Conservation (phyloP, 2,329 filamentous ascomycete species). For the Colletotrichum endophyticum region DNA sequence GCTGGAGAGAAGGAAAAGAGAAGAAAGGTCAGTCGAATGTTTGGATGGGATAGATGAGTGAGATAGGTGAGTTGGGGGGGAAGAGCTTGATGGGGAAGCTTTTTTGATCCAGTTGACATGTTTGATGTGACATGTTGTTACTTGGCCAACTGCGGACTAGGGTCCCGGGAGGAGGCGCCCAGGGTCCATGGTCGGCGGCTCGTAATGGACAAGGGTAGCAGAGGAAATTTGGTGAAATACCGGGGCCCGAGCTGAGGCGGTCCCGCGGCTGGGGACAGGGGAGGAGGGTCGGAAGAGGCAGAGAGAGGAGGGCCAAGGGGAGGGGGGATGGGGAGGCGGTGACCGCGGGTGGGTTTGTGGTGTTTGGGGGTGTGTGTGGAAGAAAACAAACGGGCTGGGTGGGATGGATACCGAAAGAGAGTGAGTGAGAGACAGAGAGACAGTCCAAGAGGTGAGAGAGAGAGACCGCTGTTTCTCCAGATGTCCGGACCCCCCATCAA, state of each 20-base stretch:
- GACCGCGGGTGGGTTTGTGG: conserved; percentile 10
- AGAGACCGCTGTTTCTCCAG: not conserved
- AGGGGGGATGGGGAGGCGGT: not conserved
- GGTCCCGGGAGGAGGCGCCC: conserved; percentile 15
- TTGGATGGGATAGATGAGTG: conserved; percentile 19
- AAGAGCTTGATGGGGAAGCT: conserved; percentile 18
- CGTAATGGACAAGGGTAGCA: conserved; percentile 15
- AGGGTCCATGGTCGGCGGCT: conserved; percentile 19
- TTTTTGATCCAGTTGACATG: conserved; percentile 13
- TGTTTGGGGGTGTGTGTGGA: conserved; percentile 9
- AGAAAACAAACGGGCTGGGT: not conserved
- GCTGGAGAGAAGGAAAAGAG: conserved; percentile 21
- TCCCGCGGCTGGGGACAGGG: conserved; percentile 13
- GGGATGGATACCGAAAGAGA: not conserved
- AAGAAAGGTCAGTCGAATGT: conserved; percentile 28
- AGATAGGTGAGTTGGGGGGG: not conserved
- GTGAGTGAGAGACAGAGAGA: not conserved
- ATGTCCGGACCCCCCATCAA: not conserved
- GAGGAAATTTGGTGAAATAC: conserved; percentile 17
- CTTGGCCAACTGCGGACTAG: conserved; percentile 23
- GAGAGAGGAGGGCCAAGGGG: conserved; percentile 2
- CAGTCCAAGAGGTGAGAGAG: not conserved
- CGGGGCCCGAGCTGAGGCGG: conserved; percentile 15
- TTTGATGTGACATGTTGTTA: conserved; percentile 22
- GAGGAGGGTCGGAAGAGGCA: conserved; percentile 3